Evolutionary conservation across 345 rosid species (phyloP).

Genomic region (Lenwebbia sp.): DNA sequence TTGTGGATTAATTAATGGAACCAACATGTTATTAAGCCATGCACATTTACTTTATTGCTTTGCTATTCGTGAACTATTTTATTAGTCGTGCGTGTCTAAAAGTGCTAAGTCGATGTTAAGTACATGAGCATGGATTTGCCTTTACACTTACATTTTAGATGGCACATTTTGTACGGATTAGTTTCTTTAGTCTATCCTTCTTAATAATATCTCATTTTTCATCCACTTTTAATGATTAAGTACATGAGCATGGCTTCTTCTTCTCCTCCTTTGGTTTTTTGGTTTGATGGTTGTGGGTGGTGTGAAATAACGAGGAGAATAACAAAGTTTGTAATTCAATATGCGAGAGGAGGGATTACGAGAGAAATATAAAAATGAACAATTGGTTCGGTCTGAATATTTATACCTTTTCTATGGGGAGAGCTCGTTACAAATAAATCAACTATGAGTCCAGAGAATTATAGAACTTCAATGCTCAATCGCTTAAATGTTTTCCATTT

Average conservation of each 20-base stretch:
- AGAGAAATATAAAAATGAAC: no score
- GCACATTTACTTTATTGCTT: not conserved
- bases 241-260: not conserved
- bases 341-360: not conserved
- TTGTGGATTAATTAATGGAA: not conserved
- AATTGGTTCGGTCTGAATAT: no score
- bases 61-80: not conserved
- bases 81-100: not conserved
- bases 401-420: no score
- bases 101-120: not conserved
- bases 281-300: not conserved
- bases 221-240: not conserved
- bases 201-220: not conserved
- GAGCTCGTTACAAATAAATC: no score
- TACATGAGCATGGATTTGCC: not conserved
- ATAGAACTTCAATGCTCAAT: not conserved
- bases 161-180: not conserved
- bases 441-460: not conserved
- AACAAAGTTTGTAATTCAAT: not conserved
- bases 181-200: no score
- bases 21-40: no score
- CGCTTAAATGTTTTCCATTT: not conserved
- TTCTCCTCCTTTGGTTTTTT: not conserved
- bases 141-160: not conserved
- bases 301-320: not conserved